Conservation (phyloP, 2,329 filamentous ascomycete species). For the Xylariaceae sp. region DNA sequence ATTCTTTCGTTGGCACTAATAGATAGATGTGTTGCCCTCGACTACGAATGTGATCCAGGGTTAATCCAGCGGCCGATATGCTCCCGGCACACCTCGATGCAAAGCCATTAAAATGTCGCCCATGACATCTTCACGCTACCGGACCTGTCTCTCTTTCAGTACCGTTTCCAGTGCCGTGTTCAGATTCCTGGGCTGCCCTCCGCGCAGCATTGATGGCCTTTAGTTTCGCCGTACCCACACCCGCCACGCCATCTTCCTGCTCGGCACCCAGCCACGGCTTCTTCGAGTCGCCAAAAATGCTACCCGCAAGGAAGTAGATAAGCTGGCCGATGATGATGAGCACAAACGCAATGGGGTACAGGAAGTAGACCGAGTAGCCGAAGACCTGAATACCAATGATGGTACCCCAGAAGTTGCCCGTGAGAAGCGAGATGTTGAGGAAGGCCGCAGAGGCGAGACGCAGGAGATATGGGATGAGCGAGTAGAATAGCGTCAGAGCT, state of each 20-base stretch:
- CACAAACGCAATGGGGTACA: constrained; percentile 95
- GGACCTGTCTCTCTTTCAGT: too few species aligned
- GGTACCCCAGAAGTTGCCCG: constrained; percentile 95
- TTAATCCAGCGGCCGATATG: too few species aligned
- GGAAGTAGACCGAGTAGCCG: constrained; percentile 71
- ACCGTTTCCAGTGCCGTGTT: too few species aligned
- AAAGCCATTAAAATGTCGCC: too few species aligned
- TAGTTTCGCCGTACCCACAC: constrained; percentile 80
- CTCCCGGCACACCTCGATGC: too few species aligned
- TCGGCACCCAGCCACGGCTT: constrained; percentile 93
- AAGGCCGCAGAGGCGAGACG: constrained; percentile 89
- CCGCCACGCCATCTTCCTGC: constrained; percentile 76
- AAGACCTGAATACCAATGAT: constrained; percentile 90
- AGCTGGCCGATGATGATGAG: constrained; percentile 82
- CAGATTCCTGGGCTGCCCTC: constrained; percentile 32
- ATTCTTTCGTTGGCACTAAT: too few species aligned
- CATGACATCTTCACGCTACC: too few species aligned
- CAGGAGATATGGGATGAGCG: constrained; percentile 79
- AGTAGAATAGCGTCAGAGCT: constrained; percentile 80
- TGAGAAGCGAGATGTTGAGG: constrained; percentile 92
- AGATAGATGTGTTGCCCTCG: too few species aligned
- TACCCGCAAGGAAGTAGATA: constrained; percentile 82
- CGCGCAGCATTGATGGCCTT: constrained; percentile 61
- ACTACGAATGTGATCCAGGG: too few species aligned
- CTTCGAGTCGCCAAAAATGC: constrained; percentile 76